phyloP scores from a whole-genome alignment of 169 alveolate species.

The Eimeria brunetti region DNA sequence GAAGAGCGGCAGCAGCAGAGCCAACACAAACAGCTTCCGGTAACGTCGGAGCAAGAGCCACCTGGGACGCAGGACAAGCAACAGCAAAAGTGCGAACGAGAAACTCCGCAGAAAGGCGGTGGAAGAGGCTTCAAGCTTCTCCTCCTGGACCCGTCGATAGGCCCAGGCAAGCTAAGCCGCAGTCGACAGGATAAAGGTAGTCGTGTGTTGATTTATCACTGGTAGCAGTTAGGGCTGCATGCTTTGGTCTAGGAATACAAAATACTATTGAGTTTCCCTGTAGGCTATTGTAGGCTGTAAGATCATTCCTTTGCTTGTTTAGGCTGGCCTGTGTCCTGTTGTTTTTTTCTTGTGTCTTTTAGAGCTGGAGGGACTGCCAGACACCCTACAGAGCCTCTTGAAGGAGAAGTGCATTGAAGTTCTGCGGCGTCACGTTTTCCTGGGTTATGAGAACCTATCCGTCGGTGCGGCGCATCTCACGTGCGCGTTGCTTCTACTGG shows the following conservation, averaged over 20 bases:
- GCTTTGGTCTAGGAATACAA: neutral
- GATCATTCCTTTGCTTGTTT: neutral
- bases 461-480: slow-evolving; percentile 21
- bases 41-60: neutral
- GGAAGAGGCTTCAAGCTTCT: slow-evolving; percentile 25
- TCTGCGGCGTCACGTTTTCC: slow-evolving; percentile 12
- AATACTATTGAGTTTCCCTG: neutral
- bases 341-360: neutral
- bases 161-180: slow-evolving; percentile 39
- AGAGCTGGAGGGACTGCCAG: slow-evolving; percentile 54
- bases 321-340: neutral
- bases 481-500: neutral
- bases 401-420: slow-evolving; percentile 5
- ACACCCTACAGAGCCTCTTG: slow-evolving; percentile 10
- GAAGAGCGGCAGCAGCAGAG: slow-evolving; percentile 8
- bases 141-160: slow-evolving; percentile 53
- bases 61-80: neutral
- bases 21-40: neutral
- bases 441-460: slow-evolving; percentile 59
- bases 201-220: neutral
- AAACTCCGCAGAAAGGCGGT: neutral
- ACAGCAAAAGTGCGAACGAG: neutral
- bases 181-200: neutral
- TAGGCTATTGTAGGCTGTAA: neutral
- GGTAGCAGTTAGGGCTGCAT: neutral